Percentiles rank a stretch among this genome's conserved stretches.
These are phyloP conservation scores for Wickerhamomyces sp. DNA, from an alignment of 1,139 yeast genomes.

Conservation along the genomic window DNA sequence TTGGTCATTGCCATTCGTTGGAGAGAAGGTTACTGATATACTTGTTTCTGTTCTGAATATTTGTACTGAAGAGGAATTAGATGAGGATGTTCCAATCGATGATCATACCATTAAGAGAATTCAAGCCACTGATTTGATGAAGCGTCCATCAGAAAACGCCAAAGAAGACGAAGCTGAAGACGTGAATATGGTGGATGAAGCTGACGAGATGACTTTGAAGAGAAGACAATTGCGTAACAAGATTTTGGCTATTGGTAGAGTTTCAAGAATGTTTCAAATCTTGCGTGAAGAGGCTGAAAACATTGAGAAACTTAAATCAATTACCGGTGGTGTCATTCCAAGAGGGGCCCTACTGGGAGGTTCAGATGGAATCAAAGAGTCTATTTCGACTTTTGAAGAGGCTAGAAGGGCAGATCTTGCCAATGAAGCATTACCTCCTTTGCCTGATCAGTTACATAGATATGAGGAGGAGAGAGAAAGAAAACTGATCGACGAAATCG, in stretches of 20 bases:
- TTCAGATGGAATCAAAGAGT: constrained; percentile 67
- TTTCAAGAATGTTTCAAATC: constrained; percentile 88
- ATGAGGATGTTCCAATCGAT: constrained; percentile 55
- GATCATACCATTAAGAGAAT: constrained; percentile 8
- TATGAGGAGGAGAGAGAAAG: constrained; percentile 41
- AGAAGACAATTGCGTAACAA: constrained; percentile 72
- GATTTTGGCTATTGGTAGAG: constrained; percentile 90
- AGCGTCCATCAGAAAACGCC: background rate
- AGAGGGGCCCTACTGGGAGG: constrained; percentile 86
- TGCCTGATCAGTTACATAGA: constrained; percentile 48
- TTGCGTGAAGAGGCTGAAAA: constrained; percentile 87
- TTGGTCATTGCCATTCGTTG: constrained; percentile 97
- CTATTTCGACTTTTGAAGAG: constrained; percentile 74
- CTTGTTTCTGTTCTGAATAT: constrained; percentile 84
- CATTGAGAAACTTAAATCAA: constrained; percentile 72
- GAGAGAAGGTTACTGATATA: constrained; percentile 95
- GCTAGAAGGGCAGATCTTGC: constrained; percentile 77
- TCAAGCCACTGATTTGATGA: background rate
- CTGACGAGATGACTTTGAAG: constrained; percentile 30
- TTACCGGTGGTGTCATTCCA: constrained; percentile 70
- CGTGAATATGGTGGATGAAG: constrained; percentile 7
- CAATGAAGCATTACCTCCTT: constrained; percentile 91
- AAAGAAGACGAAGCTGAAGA: constrained; percentile 1
- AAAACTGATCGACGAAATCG: constrained; percentile 14
- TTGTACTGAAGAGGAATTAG: constrained; percentile 93